Conservation (phyloP, 208 protist species). For the Trypanosoma brucei region DNA sequence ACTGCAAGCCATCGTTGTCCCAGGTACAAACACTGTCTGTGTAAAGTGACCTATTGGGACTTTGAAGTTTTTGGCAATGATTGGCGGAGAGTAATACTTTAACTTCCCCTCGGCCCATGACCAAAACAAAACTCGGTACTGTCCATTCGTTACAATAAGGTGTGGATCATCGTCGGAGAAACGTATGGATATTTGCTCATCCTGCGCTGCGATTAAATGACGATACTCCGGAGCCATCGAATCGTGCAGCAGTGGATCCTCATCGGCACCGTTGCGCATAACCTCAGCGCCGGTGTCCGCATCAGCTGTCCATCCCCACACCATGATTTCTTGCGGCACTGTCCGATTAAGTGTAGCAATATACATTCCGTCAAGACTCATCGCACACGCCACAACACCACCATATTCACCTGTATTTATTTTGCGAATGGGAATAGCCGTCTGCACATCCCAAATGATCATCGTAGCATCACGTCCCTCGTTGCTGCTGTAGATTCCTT, state of each 20-base stretch:
- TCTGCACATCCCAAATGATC: conserved; percentile 93
- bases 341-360: conserved; percentile 85
- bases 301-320: conserved; percentile 88
- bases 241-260: conserved; percentile 7
- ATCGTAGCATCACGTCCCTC: conserved; percentile 82
- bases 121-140: conserved; percentile 90
- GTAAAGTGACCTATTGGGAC: conserved; percentile 87
- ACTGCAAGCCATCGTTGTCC: conserved; percentile 80
- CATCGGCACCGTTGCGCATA: not conserved
- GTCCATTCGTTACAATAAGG: conserved; percentile 88
- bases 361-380: conserved; percentile 86
- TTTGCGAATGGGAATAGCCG: conserved; percentile 76
- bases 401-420: conserved; percentile 68
- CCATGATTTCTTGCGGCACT: conserved; percentile 83
- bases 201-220: conserved; percentile 64
- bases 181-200: conserved; percentile 83
- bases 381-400: conserved; percentile 84
- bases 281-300: conserved; percentile 10
- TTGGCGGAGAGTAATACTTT: conserved; percentile 89
- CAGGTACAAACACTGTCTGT: conserved; percentile 83
- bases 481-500: conserved; percentile 37
- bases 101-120: conserved; percentile 65
- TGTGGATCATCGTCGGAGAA: conserved; percentile 76
- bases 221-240: conserved; percentile 58
- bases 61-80: conserved; percentile 71